Percentiles rank a stretch among this genome's conserved stretches.
phyloP scores from a whole-genome alignment of 805 yeast species.

The Suhomyces sp. region DNA sequence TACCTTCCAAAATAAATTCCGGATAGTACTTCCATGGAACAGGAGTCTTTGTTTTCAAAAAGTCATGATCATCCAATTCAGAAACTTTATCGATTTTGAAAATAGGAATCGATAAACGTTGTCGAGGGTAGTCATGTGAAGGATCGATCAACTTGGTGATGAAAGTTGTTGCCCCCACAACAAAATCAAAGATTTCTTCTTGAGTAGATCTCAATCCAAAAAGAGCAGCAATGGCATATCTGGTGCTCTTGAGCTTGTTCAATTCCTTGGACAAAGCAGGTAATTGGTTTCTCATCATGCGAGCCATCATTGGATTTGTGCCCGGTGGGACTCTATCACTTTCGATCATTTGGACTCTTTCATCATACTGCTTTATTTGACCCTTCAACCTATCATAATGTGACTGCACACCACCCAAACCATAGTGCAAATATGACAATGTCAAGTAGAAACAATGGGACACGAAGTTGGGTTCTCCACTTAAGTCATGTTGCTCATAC shows the following conservation, averaged over 20 bases:
- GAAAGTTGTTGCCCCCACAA: constrained; percentile 73
- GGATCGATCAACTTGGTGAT: constrained; percentile 75
- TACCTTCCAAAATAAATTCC: constrained; percentile 81
- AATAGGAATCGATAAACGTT: constrained; percentile 51
- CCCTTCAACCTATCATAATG: constrained; percentile 53
- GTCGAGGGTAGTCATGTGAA: constrained; percentile 56
- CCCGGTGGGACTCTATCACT: constrained; percentile 28
- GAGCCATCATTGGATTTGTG: constrained; percentile 24
- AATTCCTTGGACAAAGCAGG: constrained; percentile 44
- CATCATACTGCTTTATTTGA: constrained; percentile 48
- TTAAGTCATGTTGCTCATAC: constrained; percentile 35
- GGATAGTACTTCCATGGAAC: constrained; percentile 80
- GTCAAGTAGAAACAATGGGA: constrained; percentile 85
- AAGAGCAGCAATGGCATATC: constrained; percentile 62
- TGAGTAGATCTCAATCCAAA: constrained; percentile 58
- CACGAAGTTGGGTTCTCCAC: constrained; percentile 67
- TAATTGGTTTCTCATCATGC: constrained; percentile 38
- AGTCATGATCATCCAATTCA: constrained; percentile 74
- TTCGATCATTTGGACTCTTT: constrained; percentile 48
- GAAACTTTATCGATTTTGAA: constrained; percentile 59
- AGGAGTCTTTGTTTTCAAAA: constrained; percentile 63
- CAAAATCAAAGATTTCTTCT: constrained; percentile 69
- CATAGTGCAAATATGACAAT: constrained; percentile 79
- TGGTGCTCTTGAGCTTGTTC: constrained; percentile 40
- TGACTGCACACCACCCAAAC: constrained; percentile 75